Evolutionary conservation across 2,329 filamentous ascomycete species (phyloP), one percentile per base, ranked within the genome.

Genomic region (Sarocladiaceae sp.): DNA sequence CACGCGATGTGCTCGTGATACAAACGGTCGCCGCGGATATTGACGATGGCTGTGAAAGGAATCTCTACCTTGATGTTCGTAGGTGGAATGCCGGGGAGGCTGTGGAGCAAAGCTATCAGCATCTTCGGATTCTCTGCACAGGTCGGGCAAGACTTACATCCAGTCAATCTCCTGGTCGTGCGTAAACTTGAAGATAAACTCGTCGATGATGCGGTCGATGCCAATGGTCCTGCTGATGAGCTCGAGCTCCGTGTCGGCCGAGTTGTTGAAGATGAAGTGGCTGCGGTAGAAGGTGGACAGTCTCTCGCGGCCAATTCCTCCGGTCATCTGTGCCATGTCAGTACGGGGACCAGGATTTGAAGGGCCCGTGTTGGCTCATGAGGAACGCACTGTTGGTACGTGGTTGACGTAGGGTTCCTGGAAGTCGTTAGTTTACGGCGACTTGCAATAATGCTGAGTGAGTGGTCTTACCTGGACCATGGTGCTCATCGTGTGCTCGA

Each of bases 341-440:
- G 18, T 12, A 4, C n/a, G 31, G 16, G 13, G 31, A 6, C n/a
- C n/a, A 15, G 5, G 6, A 7, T 33, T 12, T 15, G 12, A n/a
- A 15, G n/a, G 31, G 16, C 6, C 13, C 26, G 13, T 29, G 13
- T 33, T 33, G 6, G n/a, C 31, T 15, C 10, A 1, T 0, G 9
- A 12, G 6, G 2, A 15, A 53, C 73, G 67, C 54, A 81, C 70
- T 0, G 83, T 88, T 0, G 84, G 82, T 2, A 88, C 70, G 56
- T 89, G 83, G 56, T 89, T 89, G 1, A 90, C 85, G 54, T 89
- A 88, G 2, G 85, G 85, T 58, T 88, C 79, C 39, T 81, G 16
- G n/a, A 7, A 10, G 6, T 9, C 10, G n/a, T 41, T 18, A 23
- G 18, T 26, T 13, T 10, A 6, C 5, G n/a, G 5, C 23, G 12